Evolutionary conservation across 306 rosid genomes (phyloP).

Genomic region (Fagus sylvatica): DNA sequence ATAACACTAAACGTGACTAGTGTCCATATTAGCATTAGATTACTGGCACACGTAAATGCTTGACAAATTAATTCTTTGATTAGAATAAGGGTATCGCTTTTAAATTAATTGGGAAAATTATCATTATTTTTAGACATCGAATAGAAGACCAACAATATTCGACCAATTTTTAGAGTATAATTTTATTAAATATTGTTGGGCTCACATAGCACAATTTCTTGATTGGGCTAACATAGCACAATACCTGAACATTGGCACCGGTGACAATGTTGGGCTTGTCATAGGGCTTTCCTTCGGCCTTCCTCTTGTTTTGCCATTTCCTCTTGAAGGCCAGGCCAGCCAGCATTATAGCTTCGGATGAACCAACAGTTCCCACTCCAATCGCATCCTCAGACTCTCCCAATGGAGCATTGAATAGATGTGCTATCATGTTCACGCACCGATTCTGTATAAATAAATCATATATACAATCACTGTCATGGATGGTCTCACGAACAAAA

Average conservation of each 20-base stretch:
- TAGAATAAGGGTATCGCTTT: no score
- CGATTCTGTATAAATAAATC: slow-evolving; percentile 45
- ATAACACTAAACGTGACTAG: no score
- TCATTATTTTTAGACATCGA: no score
- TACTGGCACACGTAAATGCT: no score
- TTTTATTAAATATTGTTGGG: background rate
- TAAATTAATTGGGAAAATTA: no score
- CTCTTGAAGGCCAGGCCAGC: slow-evolving; percentile 86
- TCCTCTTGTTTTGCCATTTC: slow-evolving; percentile 70
- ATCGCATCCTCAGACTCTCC: slow-evolving; percentile 51
- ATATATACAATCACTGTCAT: background rate
- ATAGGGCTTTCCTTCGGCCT: slow-evolving; percentile 53
- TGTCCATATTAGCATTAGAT: no score
- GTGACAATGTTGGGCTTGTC: slow-evolving; percentile 75
- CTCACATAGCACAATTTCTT: background rate
- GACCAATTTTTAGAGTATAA: no score
- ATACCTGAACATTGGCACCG: slow-evolving; percentile 75
- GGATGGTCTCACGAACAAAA: no score
- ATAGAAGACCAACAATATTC: no score
- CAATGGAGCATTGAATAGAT: slow-evolving; percentile 57
- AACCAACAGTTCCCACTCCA: slow-evolving; percentile 77
- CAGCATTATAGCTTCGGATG: slow-evolving; percentile 86
- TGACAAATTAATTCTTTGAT: background rate
- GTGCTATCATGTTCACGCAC: slow-evolving; percentile 78
- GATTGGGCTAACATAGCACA: background rate